Evolutionary conservation across 371 early-diverging fungal species (phyloP).

Genomic region (Mucor sp.): DNA sequence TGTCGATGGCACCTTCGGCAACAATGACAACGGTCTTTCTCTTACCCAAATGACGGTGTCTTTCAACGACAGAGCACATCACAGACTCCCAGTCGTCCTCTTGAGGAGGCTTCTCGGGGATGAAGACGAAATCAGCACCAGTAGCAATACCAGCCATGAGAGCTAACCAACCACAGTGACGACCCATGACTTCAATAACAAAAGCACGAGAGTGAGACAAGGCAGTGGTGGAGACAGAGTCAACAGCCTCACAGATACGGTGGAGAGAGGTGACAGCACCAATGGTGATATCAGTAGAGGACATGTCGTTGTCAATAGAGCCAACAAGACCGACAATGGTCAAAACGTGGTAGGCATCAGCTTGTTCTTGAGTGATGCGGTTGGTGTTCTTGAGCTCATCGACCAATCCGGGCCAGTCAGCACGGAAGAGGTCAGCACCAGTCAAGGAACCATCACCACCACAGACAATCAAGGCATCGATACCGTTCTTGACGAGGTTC

Average conservation of each 20-base stretch:
- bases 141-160: constrained; percentile 85
- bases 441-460: constrained; percentile 99
- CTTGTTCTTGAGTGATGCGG: constrained; percentile 63
- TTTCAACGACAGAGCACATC: constrained; percentile 76
- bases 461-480: constrained; percentile 95
- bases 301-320: constrained; percentile 97
- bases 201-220: constrained; percentile 97
- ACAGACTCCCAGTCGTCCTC: constrained; percentile 86
- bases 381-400: constrained; percentile 69
- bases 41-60: constrained; percentile 83
- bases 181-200: constrained; percentile 99
- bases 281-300: constrained; percentile 95
- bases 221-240: constrained; percentile 95
- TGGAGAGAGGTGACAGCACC: constrained; percentile 97
- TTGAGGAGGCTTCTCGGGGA: constrained; percentile 95
- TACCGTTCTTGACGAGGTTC: constrained; percentile 90
- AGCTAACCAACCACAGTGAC: constrained; percentile 99
- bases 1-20: constrained; percentile 97
- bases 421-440: constrained; percentile 92
- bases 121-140: constrained; percentile 97
- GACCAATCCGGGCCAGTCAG: constrained; percentile 90
- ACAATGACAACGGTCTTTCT: constrained; percentile 95
- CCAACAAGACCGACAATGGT: constrained; percentile 98
- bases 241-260: constrained; percentile 97
- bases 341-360: constrained; percentile 62